These are phyloP conservation scores for Xylaria bambusicola DNA, from an alignment of 495 filamentous ascomycete species.

Conservation along the genomic window DNA sequence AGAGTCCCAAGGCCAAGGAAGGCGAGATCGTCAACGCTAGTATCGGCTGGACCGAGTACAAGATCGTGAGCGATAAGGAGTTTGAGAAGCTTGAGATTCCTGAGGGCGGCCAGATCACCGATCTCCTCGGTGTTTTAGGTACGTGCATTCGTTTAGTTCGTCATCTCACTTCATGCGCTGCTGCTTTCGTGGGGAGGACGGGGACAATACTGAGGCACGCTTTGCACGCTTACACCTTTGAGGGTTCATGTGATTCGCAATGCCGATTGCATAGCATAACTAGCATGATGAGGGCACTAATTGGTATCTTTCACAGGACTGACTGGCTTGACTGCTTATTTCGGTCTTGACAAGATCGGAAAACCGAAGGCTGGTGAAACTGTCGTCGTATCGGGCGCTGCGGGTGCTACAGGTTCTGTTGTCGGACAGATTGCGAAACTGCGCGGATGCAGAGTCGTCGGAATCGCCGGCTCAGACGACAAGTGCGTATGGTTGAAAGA, in stretches of 20 bases:
- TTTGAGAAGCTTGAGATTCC: constrained; percentile 45
- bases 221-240: too few species aligned
- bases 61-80: constrained; percentile 50
- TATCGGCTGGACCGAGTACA: constrained; percentile 66
- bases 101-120: constrained; percentile 51
- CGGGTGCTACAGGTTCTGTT: constrained; percentile 69
- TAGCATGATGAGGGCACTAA: too few species aligned
- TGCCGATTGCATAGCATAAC: too few species aligned
- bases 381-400: constrained; percentile 68
- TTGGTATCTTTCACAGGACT: constrained; percentile 31
- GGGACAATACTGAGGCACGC: too few species aligned
- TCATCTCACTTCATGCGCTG: not conserved
- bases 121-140: constrained; percentile 61
- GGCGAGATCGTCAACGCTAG: constrained; percentile 56
- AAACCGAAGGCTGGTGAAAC: constrained; percentile 59
- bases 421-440: constrained; percentile 70
- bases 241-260: not conserved
- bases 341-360: constrained; percentile 63
- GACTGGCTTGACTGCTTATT: constrained; percentile 68
- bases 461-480: constrained; percentile 65
- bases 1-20: constrained; percentile 44
- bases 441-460: constrained; percentile 60
- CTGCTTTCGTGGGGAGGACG: too few species aligned
- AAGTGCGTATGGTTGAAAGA: constrained; percentile 64
- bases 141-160: constrained; percentile 6